These are phyloP conservation scores for Botrytis squamosa DNA, from an alignment of 2,329 filamentous ascomycete species.

Conservation along the genomic window DNA sequence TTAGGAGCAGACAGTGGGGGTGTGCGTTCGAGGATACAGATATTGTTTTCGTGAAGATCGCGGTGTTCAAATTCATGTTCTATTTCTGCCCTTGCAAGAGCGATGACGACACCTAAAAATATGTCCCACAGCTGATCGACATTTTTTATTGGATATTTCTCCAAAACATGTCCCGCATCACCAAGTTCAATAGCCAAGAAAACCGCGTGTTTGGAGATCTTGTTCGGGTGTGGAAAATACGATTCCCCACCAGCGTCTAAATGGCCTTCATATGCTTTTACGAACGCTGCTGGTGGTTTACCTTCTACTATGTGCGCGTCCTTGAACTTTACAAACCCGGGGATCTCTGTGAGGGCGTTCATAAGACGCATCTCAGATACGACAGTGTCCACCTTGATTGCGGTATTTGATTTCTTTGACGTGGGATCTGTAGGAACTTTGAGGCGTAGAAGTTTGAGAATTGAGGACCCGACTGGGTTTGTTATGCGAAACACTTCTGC, in stretches of 20 bases:
- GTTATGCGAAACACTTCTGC: slow-evolving; percentile 64
- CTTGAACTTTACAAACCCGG: slow-evolving; percentile 65
- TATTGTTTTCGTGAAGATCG: slow-evolving; percentile 64
- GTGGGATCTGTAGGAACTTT: slow-evolving; percentile 35
- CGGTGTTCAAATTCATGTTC: slow-evolving; percentile 63
- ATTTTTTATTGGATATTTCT: slow-evolving; percentile 53
- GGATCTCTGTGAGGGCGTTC: slow-evolving; percentile 62
- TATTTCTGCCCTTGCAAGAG: slow-evolving; percentile 58
- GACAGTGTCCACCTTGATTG: slow-evolving; percentile 46
- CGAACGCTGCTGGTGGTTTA: slow-evolving; percentile 51
- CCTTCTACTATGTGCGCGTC: slow-evolving; percentile 60
- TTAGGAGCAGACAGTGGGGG: neutral
- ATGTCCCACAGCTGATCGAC: slow-evolving; percentile 61
- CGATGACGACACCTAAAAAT: slow-evolving; percentile 59
- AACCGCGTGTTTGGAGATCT: slow-evolving; percentile 56
- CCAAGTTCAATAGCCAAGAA: slow-evolving; percentile 64
- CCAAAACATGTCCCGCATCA: slow-evolving; percentile 59
- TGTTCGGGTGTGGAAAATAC: slow-evolving; percentile 60
- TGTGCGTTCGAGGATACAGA: slow-evolving; percentile 49
- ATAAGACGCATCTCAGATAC: slow-evolving; percentile 61
- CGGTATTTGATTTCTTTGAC: slow-evolving; percentile 27
- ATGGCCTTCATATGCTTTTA: slow-evolving; percentile 49
- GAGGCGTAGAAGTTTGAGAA: slow-evolving; percentile 64
- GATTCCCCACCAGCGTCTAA: slow-evolving; percentile 41
- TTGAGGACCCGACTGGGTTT: slow-evolving; percentile 59